Base-by-base conservation (phyloP, 2,329 filamentous ascomycete species). In the Aspergillus pseudoviridinutans region DNA sequence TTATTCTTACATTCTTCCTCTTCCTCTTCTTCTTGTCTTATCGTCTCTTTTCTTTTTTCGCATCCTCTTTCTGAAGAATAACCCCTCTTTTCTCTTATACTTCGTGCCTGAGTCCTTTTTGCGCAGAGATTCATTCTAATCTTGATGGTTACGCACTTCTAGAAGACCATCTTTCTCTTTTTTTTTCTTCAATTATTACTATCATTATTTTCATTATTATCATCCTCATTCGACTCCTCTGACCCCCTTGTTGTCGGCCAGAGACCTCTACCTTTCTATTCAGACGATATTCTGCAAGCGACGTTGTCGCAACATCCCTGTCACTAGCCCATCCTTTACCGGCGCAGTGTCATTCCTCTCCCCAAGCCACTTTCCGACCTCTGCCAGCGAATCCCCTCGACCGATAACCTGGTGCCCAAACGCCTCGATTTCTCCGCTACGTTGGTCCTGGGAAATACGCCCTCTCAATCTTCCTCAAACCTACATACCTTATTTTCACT, bases 351-450 rank as follows among this genome's bases (percentile, higher is more conserved):
- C 57, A 56, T 47, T 56, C 57, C 46, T 32, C 64, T 61, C 65
- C 60, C 58, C 64, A 69, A 67, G 62, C 68, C 65, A 68, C 61
- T 66, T 53, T 61, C 66, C 64, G 62, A 60, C 60, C 56, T 61
- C 62, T 58, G 57, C 64, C 64, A 67, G 65, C 68, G 63, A 69
- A 67, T 64, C 64, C 62, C 68, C 62, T 59, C 59, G 60, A 67
- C 63, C 59, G 61, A 66, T 58, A 66, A 59, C 69, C 70, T 29
- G 68, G 60, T 73, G 70, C 70, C 70, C 70, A 68, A 72, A 71
- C 66, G 67, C 67, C 69, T 71, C 66, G 68, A 67, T 67, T 67
- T 67, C 55, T 57, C 64, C 58, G 61, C 60, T 64, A 61, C 61
- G 62, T 65, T 70, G 61, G 58, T 67, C 60, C 61, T 61, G 55